These are phyloP conservation scores for Dryas alaskensis DNA, from an alignment of 306 rosid species.

Conservation along the genomic window DNA sequence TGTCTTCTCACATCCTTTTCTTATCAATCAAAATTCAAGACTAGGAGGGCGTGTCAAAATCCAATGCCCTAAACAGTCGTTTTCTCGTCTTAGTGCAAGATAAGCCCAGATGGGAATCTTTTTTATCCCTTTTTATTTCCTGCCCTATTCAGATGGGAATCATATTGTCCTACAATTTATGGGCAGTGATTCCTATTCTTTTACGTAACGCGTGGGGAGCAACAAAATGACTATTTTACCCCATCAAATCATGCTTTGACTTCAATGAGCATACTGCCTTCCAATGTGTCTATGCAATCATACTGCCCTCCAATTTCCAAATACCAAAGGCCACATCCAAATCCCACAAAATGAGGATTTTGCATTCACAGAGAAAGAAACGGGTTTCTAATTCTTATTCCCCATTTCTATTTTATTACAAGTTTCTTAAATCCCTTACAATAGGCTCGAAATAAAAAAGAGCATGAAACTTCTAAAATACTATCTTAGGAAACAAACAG, in stretches of 20 bases:
- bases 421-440: too few species aligned
- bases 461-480: too few species aligned
- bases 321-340: neutral
- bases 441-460: too few species aligned
- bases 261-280: neutral
- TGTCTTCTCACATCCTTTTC: conserved; percentile 26
- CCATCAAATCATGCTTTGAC: conserved; percentile 4
- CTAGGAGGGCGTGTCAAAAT: conserved; percentile 29
- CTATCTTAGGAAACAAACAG: too few species aligned
- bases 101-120: neutral
- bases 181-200: conserved; percentile 10
- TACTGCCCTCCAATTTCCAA: conserved; percentile 16
- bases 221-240: conserved; percentile 26
- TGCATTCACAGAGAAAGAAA: too few species aligned
- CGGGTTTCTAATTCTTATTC: too few species aligned
- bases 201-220: neutral
- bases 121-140: neutral
- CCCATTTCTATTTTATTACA: too few species aligned
- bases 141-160: conserved; percentile 4
- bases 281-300: conserved; percentile 19
- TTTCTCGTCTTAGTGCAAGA: conserved; percentile 17
- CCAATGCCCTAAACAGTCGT: conserved; percentile 35
- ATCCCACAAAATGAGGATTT: too few species aligned
- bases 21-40: conserved; percentile 20
- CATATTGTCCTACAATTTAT: conserved; percentile 19